Evolutionary conservation across 2,329 filamentous ascomycete genomes (phyloP).

Genomic region (Diaporthe ampelina): DNA sequence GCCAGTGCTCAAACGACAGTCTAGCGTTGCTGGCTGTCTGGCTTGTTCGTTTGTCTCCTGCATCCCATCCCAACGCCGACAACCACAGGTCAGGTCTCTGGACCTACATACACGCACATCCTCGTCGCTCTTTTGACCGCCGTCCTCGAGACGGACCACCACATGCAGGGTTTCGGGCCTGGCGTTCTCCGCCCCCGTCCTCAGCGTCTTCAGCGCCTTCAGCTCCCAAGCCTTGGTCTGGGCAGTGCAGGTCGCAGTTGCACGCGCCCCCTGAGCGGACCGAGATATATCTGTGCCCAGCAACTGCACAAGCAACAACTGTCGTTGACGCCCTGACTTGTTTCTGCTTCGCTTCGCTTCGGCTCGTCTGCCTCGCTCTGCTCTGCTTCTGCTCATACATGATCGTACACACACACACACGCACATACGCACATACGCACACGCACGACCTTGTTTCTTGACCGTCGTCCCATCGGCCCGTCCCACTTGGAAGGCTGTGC

Average conservation of each 20-base stretch:
- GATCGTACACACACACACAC: not conserved
- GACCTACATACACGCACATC: not conserved
- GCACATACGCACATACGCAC: not conserved
- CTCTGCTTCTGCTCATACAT: slow-evolving; percentile 7
- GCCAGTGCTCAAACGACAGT: slow-evolving; percentile 6
- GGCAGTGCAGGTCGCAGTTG: slow-evolving; percentile 24
- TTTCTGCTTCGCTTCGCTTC: not conserved
- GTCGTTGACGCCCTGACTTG: slow-evolving; percentile 4
- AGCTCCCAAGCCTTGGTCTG: slow-evolving; percentile 25
- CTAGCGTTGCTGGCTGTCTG: slow-evolving; percentile 1
- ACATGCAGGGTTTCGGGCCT: slow-evolving; percentile 25
- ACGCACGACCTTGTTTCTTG: slow-evolving; percentile 18
- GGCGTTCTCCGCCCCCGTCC: slow-evolving; percentile 22
- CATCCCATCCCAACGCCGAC: slow-evolving; percentile 8
- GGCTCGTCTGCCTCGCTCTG: not conserved
- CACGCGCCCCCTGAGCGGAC: slow-evolving; percentile 11
- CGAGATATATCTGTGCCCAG: slow-evolving; percentile 28
- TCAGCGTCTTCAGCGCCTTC: slow-evolving; percentile 9
- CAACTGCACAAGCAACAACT: not conserved
- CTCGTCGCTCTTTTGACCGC: not conserved
- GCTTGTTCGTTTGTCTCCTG: slow-evolving; percentile 8
- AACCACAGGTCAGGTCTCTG: slow-evolving; percentile 16
- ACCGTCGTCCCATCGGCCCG: slow-evolving; percentile 11
- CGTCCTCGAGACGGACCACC: not conserved
- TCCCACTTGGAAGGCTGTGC: slow-evolving; percentile 32